Evolutionary conservation across 345 rosid genomes (phyloP), one percentile per base, ranked within the genome.

Genomic region (Barbarea vulgaris): DNA sequence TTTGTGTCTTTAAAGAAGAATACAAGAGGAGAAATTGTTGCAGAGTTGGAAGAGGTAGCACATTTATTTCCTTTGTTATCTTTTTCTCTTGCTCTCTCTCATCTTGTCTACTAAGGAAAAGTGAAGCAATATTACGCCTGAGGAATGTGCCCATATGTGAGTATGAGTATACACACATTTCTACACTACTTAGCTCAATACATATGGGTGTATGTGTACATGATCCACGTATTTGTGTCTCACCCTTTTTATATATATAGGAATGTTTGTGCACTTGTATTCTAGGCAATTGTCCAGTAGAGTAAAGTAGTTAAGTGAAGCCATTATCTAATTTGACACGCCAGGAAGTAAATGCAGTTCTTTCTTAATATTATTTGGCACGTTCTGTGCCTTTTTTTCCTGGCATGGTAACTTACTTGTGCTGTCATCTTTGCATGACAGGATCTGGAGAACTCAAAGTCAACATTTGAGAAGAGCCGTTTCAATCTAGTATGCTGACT

Each of bases 381-480:
- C 2, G 42, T 24, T 55, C 9, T 55, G 14, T 24, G 19, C 34
- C 9, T 11, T 28, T 4, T 25, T 10, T 2, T 22, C 14, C 28
- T 1, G 14, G 48, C 63, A 59, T 37, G 69, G 46, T 59, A 72
- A 67, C 72, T 67, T 28, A 72, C 57, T 11, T 60, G 27, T 46
- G 53, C 51, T 53, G 48, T n/a, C n/a, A 30, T 42, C 15, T 67
- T 18, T 55, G 55, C 67, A 39, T 60, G 48, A 76, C 95, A 93
- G 98, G 89, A 86, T 85, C 75, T 93, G 53, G 84, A 88, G 78
- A 91, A 93, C 81, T 93, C 98, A 53, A 93, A 89, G 83, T 91
- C 96, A 78, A 71, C 91, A 71, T 93, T 90, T 77, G 98, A 93
- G 77, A 87, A 76, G 79, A 91, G 96, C 82, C 98, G 97, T 82